A percentile compares a stretch with the other conserved stretches of the same genome.
Evolutionary conservation across 768 basidiomycete species (phyloP).

Genomic region (Amylocystis lapponica): DNA sequence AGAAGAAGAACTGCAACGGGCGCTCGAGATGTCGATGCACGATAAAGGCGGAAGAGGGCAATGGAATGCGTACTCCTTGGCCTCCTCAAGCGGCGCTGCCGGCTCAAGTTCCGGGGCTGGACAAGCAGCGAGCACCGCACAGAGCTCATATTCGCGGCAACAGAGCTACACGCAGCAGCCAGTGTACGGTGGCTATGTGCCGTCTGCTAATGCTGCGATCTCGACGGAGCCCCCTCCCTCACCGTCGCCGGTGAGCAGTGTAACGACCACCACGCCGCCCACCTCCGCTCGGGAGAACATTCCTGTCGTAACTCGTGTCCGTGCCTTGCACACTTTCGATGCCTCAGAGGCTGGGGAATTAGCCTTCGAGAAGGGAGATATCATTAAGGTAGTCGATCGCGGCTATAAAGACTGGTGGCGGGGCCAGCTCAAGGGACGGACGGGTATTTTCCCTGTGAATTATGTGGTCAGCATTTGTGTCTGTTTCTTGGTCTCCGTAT

Average conservation of each 20-base stretch:
- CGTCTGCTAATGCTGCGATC: slow-evolving; percentile 39
- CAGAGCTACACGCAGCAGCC: slow-evolving; percentile 25
- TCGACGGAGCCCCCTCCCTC: slow-evolving; percentile 27
- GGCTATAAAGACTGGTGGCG: slow-evolving; percentile 98
- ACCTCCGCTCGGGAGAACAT: slow-evolving; percentile 22
- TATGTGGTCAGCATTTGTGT: slow-evolving; percentile 70
- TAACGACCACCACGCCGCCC: slow-evolving; percentile 22
- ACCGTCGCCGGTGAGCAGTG: slow-evolving; percentile 12
- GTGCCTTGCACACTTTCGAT: slow-evolving; percentile 84
- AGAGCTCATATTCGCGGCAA: slow-evolving; percentile 16
- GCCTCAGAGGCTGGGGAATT: slow-evolving; percentile 87
- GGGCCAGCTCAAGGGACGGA: slow-evolving; percentile 83
- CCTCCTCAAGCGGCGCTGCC: slow-evolving; percentile 31
- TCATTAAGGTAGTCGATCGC: slow-evolving; percentile 92
- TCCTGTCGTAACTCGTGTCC: slow-evolving; percentile 68
- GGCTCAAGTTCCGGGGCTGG: slow-evolving; percentile 24
- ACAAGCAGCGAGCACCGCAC: slow-evolving; percentile 8
- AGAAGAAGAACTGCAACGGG: slow-evolving; percentile 92
- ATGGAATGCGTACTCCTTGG: slow-evolving; percentile 43
- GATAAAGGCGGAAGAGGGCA: slow-evolving; percentile 77
- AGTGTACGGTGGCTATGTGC: slow-evolving; percentile 51
- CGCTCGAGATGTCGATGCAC: slow-evolving; percentile 86
- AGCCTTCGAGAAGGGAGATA: slow-evolving; percentile 85
- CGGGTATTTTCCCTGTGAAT: slow-evolving; percentile 95
- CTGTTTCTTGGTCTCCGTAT: neutral